These are phyloP conservation scores for Puccinia hordei DNA, from an alignment of 1,284 basidiomycete genomes.

Conservation along the genomic window DNA sequence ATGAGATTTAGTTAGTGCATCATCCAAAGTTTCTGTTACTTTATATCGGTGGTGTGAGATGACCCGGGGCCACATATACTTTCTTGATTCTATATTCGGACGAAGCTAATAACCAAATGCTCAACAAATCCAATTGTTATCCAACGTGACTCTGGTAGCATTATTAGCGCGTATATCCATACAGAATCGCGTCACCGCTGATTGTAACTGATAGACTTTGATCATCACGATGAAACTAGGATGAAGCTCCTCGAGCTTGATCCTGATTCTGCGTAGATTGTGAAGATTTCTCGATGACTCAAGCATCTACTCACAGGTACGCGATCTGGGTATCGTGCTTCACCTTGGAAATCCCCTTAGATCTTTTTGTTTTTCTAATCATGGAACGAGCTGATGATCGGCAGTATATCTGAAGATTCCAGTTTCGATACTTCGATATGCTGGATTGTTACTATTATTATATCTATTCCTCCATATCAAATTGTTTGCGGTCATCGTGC, in stretches of 20 bases:
- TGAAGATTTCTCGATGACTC: neutral
- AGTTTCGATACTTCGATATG: neutral
- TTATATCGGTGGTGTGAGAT: neutral
- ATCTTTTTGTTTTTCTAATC: neutral
- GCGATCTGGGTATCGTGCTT: neutral
- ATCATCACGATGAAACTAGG: neutral
- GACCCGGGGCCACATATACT: neutral
- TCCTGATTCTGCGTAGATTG: neutral
- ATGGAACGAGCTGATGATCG: neutral
- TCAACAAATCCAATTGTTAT: neutral
- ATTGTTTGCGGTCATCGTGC: neutral
- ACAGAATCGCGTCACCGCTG: neutral
- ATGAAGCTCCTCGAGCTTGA: neutral
- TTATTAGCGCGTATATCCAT: neutral
- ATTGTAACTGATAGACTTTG: neutral
- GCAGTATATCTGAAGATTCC: neutral
- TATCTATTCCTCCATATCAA: neutral
- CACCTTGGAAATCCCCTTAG: neutral
- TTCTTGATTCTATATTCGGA: slow-evolving; percentile 3
- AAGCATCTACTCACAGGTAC: neutral
- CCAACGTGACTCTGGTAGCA: neutral
- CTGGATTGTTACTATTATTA: neutral
- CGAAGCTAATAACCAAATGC: neutral
- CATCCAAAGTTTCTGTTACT: too few relatives aligned
- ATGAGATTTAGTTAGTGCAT: too few relatives aligned